phyloP scores from a whole-genome alignment of 1,139 yeast genomes.

The Nakaseomyces delphensis region DNA sequence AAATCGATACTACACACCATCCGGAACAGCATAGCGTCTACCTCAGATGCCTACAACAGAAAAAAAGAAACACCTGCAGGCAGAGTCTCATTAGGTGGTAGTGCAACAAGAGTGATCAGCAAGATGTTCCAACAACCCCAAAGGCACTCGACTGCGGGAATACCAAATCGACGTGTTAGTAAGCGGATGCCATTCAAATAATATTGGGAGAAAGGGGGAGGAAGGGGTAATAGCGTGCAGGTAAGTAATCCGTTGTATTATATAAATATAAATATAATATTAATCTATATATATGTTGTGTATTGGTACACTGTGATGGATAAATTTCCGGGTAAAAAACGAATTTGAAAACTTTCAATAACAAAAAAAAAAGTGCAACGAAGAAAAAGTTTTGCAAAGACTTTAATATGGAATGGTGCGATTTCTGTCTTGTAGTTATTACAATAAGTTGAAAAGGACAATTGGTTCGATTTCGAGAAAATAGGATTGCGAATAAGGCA shows the following conservation, averaged over 20 bases:
- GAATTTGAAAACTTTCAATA: too few species aligned
- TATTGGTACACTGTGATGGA: too few species aligned
- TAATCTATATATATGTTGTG: too few species aligned
- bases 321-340: too few species aligned
- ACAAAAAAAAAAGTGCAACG: too few species aligned
- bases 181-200: conserved; percentile 27
- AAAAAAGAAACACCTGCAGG: conserved; percentile 1
- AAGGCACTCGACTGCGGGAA: conserved; percentile 6
- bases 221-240: not conserved
- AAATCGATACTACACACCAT: conserved; percentile 29
- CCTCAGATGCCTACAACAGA: conserved; percentile 9
- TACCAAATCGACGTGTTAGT: conserved; percentile 7
- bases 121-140: conserved; percentile 7
- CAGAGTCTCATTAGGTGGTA: conserved; percentile 23
- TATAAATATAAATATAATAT: not conserved
- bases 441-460: too few species aligned
- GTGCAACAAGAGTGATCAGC: conserved; percentile 20
- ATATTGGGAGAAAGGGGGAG: too few species aligned
- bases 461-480: too few species aligned
- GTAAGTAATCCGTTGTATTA: not conserved
- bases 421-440: too few species aligned
- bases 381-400: too few species aligned
- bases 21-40: conserved; percentile 23
- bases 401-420: too few species aligned
- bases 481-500: too few species aligned